Conservation (phyloP, 805 yeast genomes). For the Zygoascus biomembranicola region DNA sequence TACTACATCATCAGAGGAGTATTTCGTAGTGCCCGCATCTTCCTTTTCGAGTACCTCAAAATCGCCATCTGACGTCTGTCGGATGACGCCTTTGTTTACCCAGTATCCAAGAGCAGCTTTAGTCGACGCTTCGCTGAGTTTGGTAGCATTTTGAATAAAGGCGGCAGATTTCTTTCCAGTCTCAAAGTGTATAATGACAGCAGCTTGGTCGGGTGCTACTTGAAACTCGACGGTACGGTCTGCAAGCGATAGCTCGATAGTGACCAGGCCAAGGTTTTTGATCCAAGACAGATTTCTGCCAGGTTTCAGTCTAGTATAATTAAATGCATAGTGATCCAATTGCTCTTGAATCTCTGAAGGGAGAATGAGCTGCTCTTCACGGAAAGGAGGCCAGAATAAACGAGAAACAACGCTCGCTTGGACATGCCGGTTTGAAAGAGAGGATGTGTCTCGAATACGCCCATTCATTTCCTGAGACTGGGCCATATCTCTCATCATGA, state of each 20-base stretch:
- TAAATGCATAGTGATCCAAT: slow-evolving; percentile 33
- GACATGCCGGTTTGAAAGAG: slow-evolving; percentile 18
- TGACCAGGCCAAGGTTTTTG: slow-evolving; percentile 54
- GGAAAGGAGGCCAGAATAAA: slow-evolving; percentile 69
- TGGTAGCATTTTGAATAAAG: slow-evolving; percentile 30
- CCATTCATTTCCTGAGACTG: slow-evolving; percentile 45
- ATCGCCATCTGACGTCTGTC: slow-evolving; percentile 29
- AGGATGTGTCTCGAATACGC: slow-evolving; percentile 25
- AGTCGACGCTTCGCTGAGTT: slow-evolving; percentile 37
- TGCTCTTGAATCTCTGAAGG: slow-evolving; percentile 39
- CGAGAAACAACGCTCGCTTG: slow-evolving; percentile 64
- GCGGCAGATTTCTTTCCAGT: slow-evolving; percentile 24
- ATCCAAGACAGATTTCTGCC: slow-evolving; percentile 54
- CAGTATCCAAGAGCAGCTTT: slow-evolving; percentile 45
- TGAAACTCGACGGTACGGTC: slow-evolving; percentile 35
- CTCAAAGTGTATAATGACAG: slow-evolving; percentile 47
- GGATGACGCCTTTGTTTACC: slow-evolving; percentile 51
- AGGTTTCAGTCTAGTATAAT: slow-evolving; percentile 38
- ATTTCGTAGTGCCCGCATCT: slow-evolving; percentile 15
- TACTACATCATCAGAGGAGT: slow-evolving; percentile 9
- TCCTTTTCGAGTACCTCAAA: slow-evolving; percentile 33
- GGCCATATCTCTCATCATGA: slow-evolving; percentile 70
- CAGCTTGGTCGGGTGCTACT: slow-evolving; percentile 65
- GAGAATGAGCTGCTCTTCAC: slow-evolving; percentile 36
- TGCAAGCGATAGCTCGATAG: slow-evolving; percentile 47